A percentile compares a stretch with the other conserved stretches of the same genome.
These are phyloP conservation scores for Entoloma clypeatum DNA, from an alignment of 1,284 basidiomycete species.

Conservation along the genomic window DNA sequence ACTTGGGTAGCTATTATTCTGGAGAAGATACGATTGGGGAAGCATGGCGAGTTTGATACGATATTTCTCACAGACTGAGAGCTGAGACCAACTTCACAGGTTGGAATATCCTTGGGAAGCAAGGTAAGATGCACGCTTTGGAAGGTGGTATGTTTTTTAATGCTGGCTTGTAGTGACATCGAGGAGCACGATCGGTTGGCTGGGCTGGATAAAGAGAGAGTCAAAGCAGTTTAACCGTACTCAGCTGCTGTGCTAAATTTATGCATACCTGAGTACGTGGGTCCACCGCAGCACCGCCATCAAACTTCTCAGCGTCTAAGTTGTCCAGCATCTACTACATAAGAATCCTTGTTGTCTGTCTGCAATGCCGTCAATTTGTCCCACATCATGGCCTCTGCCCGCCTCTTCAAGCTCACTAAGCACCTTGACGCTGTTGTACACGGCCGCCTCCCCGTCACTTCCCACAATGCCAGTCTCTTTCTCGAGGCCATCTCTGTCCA, in stretches of 20 bases:
- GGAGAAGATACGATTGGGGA: conserved; percentile 67
- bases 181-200: conserved; percentile 73
- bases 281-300: no score
- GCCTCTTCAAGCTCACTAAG: conserved; percentile 20
- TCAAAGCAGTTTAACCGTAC: no score
- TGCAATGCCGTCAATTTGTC: no score
- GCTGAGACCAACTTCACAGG: conserved; percentile 39
- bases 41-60: conserved; percentile 48
- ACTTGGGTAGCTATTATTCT: conserved; percentile 54
- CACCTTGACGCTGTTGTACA: conserved; percentile 23
- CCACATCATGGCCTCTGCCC: neutral
- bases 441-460: conserved; percentile 18
- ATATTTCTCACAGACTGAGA: conserved; percentile 8
- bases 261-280: no score
- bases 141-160: conserved; percentile 1
- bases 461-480: conserved; percentile 29
- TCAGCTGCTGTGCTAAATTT: no score
- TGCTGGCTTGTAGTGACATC: conserved; percentile 33
- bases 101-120: conserved; percentile 85
- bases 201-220: conserved; percentile 26
- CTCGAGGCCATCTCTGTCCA: conserved; percentile 47
- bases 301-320: no score
- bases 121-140: conserved; percentile 49
- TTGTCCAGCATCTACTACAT: no score
- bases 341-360: no score